Percentiles rank a stretch among this genome's conserved stretches.
These are phyloP conservation scores for Fagopyrum tataricum DNA, from an alignment of 148 eudicot species.

Conservation along the genomic window DNA sequence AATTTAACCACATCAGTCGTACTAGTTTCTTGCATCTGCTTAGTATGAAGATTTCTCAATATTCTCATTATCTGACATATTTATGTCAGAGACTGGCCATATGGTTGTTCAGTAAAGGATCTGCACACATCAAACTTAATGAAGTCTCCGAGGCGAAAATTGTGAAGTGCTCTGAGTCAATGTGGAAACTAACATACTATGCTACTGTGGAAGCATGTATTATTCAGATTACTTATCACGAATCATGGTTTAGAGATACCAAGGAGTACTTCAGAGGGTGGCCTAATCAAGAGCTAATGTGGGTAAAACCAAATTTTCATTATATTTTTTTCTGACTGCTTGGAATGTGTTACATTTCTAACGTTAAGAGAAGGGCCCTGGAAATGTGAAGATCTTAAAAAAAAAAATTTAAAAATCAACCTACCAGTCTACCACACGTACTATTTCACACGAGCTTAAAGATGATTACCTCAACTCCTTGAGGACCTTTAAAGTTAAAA, in stretches of 20 bases:
- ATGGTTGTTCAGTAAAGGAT: constrained; percentile 48
- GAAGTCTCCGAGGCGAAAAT: constrained; percentile 48
- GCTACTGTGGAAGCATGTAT: constrained; percentile 56
- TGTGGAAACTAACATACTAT: constrained; percentile 92
- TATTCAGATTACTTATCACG: constrained; percentile 39
- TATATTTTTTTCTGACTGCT: not conserved
- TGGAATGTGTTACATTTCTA: not conserved
- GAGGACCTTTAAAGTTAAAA: too few relatives aligned
- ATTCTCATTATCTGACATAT: not conserved
- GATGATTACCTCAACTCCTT: too few relatives aligned
- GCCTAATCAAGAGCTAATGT: constrained; percentile 86
- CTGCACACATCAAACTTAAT: constrained; percentile 35
- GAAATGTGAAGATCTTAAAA: not conserved
- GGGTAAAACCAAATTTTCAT: constrained; percentile 21
- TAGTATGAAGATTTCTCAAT: not conserved
- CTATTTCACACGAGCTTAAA: too few relatives aligned
- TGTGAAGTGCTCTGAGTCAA: constrained; percentile 71
- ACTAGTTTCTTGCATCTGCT: not conserved
- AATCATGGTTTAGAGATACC: constrained; percentile 68
- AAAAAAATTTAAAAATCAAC: too few relatives aligned
- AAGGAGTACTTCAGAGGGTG: constrained; percentile 63
- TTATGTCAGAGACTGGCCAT: constrained; percentile 55
- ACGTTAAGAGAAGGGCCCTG: not conserved
- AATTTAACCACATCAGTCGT: not conserved
- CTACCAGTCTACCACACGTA: too few relatives aligned